A percentile compares a stretch with the other conserved stretches of the same genome.
These are phyloP conservation scores for Scheffersomyces stambukii DNA, from an alignment of 1,139 yeast genomes.

Conservation along the genomic window DNA sequence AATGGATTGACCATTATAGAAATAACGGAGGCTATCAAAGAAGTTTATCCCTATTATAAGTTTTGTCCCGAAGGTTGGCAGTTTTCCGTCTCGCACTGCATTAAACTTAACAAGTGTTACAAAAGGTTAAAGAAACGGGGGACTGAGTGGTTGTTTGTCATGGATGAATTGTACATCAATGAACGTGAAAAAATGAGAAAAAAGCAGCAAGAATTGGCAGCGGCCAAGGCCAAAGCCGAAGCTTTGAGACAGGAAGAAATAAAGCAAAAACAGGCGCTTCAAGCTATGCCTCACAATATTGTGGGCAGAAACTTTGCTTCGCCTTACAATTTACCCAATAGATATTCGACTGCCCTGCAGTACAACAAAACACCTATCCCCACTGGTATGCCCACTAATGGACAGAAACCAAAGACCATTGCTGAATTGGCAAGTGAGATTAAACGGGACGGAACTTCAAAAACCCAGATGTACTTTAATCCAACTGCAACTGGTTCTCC, in stretches of 20 bases:
- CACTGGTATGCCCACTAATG: constrained; percentile 11
- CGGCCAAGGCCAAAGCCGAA: constrained; percentile 56
- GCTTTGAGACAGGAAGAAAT: constrained; percentile 50
- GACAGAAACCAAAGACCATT: constrained; percentile 43
- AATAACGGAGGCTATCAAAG: constrained; percentile 81
- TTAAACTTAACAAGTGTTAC: constrained; percentile 82
- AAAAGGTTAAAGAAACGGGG: constrained; percentile 62
- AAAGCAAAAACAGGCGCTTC: constrained; percentile 37
- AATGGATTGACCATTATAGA: constrained; percentile 73
- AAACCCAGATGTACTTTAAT: no score
- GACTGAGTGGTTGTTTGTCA: constrained; percentile 84
- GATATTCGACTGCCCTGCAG: no score
- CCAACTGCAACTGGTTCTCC: constrained; percentile 43
- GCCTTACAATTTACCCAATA: no score
- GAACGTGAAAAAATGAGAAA: constrained; percentile 77
- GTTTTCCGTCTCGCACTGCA: constrained; percentile 82
- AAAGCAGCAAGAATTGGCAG: constrained; percentile 61
- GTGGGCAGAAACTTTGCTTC: constrained; percentile 24
- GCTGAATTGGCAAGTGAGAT: no score
- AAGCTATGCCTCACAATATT: constrained; percentile 21
- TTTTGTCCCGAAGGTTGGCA: constrained; percentile 99
- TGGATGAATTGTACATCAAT: constrained; percentile 77
- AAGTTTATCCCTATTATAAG: constrained; percentile 82
- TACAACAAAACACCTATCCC: constrained; percentile 12
- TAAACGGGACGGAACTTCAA: no score